Evolutionary conservation across 192 early-diverging fungal genomes (phyloP), one percentile per base, ranked within the genome.

Genomic region (Phlyctochytrium planicorne): DNA sequence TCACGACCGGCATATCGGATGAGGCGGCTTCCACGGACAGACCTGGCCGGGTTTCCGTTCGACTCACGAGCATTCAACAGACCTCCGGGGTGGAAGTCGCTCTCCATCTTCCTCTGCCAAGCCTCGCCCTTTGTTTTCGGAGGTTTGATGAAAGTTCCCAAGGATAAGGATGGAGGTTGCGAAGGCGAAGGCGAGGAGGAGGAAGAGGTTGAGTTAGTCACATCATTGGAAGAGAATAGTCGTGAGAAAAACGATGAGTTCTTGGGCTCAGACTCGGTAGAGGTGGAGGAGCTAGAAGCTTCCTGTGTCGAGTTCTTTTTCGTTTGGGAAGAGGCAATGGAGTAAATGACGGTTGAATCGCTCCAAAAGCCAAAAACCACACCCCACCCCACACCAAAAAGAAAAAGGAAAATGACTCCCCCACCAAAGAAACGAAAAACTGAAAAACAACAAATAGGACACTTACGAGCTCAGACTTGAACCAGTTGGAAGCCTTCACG

Each of bases 1-100:
- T 91, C 90, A 60, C 96, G 90, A 37, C 95, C 94, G 30, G 92
- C 94, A 75, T 90, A 91, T 53, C 85, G 79, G 64, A 89, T 76
- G 53, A 80, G 62, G 0, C 73, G 53, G 1, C 78, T 76, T 30
- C 80, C 82, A 59, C 84, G 66, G 53, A 83, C 40, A 34, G 85
- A 80, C 59, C 32, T 23, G 63, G 47, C 68, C 47, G 66, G 47
- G 35, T 67, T 60, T 30, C 68, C 63, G 24, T 72, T 64, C 30
- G 3, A n/a, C 0, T 72, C 50, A 24, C 79, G 67, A 31, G 68
- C 74, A 63, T 81, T 81, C 56, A 70, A 72, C 31, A 85, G 62
- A 2, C 83, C 83, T 27, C 83, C 83, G 34, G 83, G 63, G 40
- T 53, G 47, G 65, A 80, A 68, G 1, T 17, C 2, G 4, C 20